A percentile compares a stretch with the other conserved stretches of the same genome.
Conservation (phyloP, 306 rosid species). For the Prunus mongolica region DNA sequence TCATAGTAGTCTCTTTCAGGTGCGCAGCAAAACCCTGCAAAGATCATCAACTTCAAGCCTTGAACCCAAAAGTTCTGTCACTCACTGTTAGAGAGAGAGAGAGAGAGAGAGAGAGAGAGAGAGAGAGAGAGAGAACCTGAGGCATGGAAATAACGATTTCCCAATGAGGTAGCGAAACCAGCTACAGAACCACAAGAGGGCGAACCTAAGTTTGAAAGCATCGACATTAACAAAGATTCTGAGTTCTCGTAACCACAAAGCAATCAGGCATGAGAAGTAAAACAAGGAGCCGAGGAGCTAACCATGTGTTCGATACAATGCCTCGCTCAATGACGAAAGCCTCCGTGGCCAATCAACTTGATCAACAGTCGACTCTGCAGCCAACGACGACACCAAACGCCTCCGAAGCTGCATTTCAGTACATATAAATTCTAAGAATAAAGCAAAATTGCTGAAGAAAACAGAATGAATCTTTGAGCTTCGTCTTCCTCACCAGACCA, state of each 20-base stretch:
- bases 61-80: background rate
- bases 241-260: background rate
- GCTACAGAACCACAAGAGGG: constrained; percentile 32
- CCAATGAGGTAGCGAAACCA: constrained; percentile 23
- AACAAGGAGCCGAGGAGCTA: background rate
- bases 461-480: background rate
- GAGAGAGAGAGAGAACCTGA: no score
- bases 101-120: background rate
- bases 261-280: background rate
- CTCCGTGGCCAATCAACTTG: constrained; percentile 21
- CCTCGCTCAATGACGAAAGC: constrained; percentile 30
- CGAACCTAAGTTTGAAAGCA: constrained; percentile 34
- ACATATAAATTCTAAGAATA: background rate
- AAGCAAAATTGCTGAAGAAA: background rate
- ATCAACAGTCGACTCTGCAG: constrained; percentile 30
- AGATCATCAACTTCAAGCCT: background rate
- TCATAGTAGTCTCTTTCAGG: constrained; percentile 57
- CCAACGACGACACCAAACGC: constrained; percentile 41
- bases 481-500: constrained; percentile 45
- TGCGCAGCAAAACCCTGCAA: constrained; percentile 42
- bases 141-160: constrained; percentile 51
- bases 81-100: background rate
- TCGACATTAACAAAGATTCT: background rate
- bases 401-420: constrained; percentile 55
- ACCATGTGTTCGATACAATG: constrained; percentile 42